Base-by-base conservation (phyloP, 2,329 filamentous ascomycete species). In the Aspergillus aculeatus region DNA sequence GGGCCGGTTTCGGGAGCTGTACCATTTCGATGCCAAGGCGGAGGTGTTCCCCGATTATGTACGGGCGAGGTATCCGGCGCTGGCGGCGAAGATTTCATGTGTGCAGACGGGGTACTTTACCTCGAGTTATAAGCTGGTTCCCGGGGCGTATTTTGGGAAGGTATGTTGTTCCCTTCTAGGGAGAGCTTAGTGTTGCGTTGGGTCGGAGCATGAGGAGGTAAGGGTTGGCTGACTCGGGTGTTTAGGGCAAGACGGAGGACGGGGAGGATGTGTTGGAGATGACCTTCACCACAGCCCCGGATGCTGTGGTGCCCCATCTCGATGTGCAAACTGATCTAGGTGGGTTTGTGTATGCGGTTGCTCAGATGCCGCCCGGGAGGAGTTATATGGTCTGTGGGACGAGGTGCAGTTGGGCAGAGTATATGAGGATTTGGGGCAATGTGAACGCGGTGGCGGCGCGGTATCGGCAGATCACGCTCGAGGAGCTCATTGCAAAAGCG, bases 101-200 rank as follows among this genome's bases (percentile, higher is more conserved):
- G 78, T 83, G 23, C 80, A 83, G 9, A 83, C 80, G 0, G 81
- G 81, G 0, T 83, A 67, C 64, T 83, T 83, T 57, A 81, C 69
- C 47, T 80, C 75, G 0, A 83, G 81, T 62, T 81, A 81, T 68
- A 73, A 73, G 2, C 77, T 84, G 32, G 65, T 82, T 11, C 80
- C 81, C 0, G 62, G 75, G 14, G 77, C 77, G 0, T 84, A 82
- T 59, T 76, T 84, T 31, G 63, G 62, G 19, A 82, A 80, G 74
- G 82, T 82, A 21, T 41, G 73, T 66, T 32, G 12, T 19, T 32
- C 10, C 14, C 6, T 52, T 26, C 19, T 1, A 7, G 26, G 26
- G 7, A 26, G 7, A 9, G 26, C 47, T 49, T 1, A 2, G 19
- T 9, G 24, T 49, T 14, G n/a, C 21, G n/a, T 49, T 9, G 19